Base-by-base conservation (phyloP, 176 grass and related monocot genomes). In the Oryza glumipatula region DNA sequence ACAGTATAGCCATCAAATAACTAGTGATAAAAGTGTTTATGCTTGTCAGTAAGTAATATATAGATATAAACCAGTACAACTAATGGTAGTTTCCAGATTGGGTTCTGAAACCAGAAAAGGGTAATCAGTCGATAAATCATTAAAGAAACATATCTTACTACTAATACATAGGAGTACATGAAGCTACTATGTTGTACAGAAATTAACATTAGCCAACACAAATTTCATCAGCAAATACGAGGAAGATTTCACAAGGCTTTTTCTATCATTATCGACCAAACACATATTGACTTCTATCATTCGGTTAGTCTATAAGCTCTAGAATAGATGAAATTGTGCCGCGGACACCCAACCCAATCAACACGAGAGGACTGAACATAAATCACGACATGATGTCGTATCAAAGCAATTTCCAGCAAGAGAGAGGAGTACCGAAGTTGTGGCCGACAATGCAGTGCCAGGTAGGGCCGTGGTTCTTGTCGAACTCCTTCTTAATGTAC, bases 401-500 rank as follows among this genome's bases (percentile, higher is more conserved):
- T 43, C 48, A 46, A 71, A 16, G 65, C 54, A 45, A 78, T 61
- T 79, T 74, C 38, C 43, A 85, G 38, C 66, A 63, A 33, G 32
- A 33, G 32, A 33, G 24, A 26, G 24, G 10, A 86, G 60, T 94
- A 99, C 96, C 94, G 60, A 99, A 99, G 92, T 99, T 95, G 64
- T 90, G 92, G 67, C 96, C 96, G n/a, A 96, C 96, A 60, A 99
- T 99, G 89, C 96, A 99, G 89, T 99, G 96, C 96, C 96, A 99
- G 35, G 93, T 96, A 12, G 91, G 91, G 19, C 93, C 96, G 78
- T 99, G 90, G 74, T 92, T 93, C 78, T 90, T 92, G 86, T 99
- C 96, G 87, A 99, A 99, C 88, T 99, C 96, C 94, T 99, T 99
- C 94, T 99, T 99, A 75, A 99, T 99, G 90, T 96, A 96, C 86